Conservation (phyloP, 495 filamentous ascomycete genomes). For the Sphaerosporella brunnea region DNA sequence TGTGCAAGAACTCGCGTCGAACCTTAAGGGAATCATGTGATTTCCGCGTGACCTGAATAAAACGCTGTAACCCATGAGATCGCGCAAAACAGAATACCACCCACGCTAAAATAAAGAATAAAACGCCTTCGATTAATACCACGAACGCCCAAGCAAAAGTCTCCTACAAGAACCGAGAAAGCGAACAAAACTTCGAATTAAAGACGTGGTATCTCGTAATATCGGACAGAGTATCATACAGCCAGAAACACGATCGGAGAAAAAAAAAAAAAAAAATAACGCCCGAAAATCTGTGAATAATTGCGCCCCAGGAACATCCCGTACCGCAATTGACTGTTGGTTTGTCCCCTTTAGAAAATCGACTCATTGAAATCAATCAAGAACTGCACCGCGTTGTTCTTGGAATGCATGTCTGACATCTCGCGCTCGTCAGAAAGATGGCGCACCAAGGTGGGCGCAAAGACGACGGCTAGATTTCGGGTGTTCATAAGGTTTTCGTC, state of each 20-base stretch:
- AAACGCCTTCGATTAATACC: too few species aligned
- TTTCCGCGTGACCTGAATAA: too few species aligned
- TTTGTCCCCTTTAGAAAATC: constrained; percentile 37
- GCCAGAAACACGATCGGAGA: too few species aligned
- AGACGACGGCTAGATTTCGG: constrained; percentile 88
- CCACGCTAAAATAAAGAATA: too few species aligned
- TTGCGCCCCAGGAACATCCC: background rate
- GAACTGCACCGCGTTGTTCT: constrained; percentile 79
- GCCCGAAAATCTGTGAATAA: background rate
- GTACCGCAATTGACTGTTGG: background rate
- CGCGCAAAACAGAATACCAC: too few species aligned
- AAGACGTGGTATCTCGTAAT: background rate
- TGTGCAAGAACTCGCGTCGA: too few species aligned
- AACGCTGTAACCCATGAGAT: too few species aligned
- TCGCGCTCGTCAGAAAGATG: constrained; percentile 75
- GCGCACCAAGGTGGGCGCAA: constrained; percentile 93
- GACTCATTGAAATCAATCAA: constrained; percentile 69
- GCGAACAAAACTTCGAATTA: background rate
- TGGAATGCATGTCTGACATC: constrained; percentile 86
- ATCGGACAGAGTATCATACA: background rate
- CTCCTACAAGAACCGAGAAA: too few species aligned
- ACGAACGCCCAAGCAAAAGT: too few species aligned
- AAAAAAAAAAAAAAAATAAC: background rate
- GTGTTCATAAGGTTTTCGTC: constrained; percentile 84
- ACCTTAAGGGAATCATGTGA: too few species aligned